These are phyloP conservation scores for Thraustochytrium sp. DNA, from an alignment of 352 stramenopile genomes.

Conservation along the genomic window DNA sequence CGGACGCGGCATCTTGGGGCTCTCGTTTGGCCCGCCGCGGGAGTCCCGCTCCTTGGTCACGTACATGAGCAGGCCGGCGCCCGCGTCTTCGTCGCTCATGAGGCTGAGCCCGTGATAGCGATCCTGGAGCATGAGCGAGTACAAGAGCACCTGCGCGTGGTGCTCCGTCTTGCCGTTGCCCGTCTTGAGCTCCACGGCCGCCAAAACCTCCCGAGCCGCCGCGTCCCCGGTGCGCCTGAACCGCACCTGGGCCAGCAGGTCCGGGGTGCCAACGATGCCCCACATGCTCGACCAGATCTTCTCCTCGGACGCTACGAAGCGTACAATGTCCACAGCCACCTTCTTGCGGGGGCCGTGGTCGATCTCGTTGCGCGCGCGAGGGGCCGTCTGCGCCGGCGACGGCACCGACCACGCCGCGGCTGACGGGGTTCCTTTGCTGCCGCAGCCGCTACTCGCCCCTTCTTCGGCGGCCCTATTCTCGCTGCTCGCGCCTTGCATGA, in stretches of 20 bases:
- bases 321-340: neutral
- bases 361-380: neutral
- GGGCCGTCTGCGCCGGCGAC: too few relatives aligned
- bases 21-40: neutral
- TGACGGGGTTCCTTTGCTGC: neutral
- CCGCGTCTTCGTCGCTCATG: neutral
- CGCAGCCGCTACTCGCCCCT: neutral
- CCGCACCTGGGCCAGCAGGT: neutral
- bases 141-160: neutral
- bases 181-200: constrained; percentile 10
- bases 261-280: neutral
- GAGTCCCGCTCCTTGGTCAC: neutral
- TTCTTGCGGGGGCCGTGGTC: neutral
- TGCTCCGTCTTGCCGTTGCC: neutral
- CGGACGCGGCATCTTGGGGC: neutral
- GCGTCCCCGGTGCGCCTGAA: neutral
- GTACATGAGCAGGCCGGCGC: constrained; percentile 7
- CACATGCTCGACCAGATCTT: constrained; percentile 22
- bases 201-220: neutral
- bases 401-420: neutral
- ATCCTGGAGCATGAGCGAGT: constrained; percentile 19
- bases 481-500: neutral
- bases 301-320: neutral
- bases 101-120: neutral
- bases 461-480: neutral